Evolutionary conservation across 129 eudicot genomes (phyloP), one percentile per base, ranked within the genome.

Genomic region (Rutidosis leptorrhynchoides): DNA sequence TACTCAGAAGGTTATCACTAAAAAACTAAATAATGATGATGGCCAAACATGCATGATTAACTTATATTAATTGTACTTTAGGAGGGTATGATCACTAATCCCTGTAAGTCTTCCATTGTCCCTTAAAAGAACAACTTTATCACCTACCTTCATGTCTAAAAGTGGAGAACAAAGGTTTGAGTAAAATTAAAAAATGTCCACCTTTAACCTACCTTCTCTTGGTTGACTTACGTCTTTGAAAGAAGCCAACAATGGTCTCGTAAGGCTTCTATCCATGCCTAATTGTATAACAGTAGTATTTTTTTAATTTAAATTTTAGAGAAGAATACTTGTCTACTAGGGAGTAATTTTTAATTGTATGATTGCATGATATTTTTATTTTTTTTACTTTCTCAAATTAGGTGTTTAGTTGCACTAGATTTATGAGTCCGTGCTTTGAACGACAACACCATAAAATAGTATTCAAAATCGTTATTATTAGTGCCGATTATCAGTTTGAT

Each of bases 131-230:
- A 48, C 32, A 58, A 58, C 62, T 48, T 14, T 74, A 68, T 67
- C 68, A n/a, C n/a, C n/a, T n/a, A 52, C 62, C 73, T 67, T 57
- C 68, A 74, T 74, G 79, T 74, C 74, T 65, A 74, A 67, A 58
- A 67, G 28, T 58, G 52, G 79, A 65, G 79, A 66, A 74, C 74
- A 74, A 74, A 54, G 71, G 73, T 45, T 74, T 57, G 57, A 62
- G 67, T 65, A 55, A 58, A 65, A 66, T 67, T 58, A 74, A 66
- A 66, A 66, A 43, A 58, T 66, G 40, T 19, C 48, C 54, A 67
- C 67, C 68, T 28, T 66, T 66, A 74, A 48, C 73, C 79, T 48
- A 11, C 72, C 62, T 74, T 74, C 46, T 74, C 28, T 57, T 67
- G 59, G 60, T 74, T 67, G 79, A 74, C 66, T 53, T 53, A 19